Evolutionary conservation across 2,329 filamentous ascomycete species (phyloP).

Genomic region (Ophiostoma novo-ulmi): DNA sequence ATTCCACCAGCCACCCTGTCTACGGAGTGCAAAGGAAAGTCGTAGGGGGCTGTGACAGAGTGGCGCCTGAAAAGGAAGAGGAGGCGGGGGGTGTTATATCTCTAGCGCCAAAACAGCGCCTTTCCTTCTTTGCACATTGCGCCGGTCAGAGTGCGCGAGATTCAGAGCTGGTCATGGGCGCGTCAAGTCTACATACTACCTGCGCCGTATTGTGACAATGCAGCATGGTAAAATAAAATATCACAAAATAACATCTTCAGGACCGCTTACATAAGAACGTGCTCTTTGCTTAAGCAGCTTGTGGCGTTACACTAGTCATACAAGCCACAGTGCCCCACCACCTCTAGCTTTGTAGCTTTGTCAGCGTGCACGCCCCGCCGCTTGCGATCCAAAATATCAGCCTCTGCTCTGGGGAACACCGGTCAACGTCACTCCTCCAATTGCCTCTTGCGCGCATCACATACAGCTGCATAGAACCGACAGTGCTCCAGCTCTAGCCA

Average conservation of each 20-base stretch:
- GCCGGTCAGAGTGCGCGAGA: conserved; percentile 14
- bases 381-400: conserved; percentile 5
- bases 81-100: conserved; percentile 21
- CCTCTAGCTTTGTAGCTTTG: not conserved
- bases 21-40: not conserved
- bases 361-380: conserved; percentile 10
- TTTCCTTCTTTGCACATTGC: conserved; percentile 25
- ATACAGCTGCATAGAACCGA: not conserved
- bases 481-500: not conserved
- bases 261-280: not conserved
- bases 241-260: no score
- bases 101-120: conserved; percentile 20
- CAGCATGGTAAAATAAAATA: not conserved
- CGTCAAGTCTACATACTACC: not conserved
- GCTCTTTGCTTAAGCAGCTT: not conserved
- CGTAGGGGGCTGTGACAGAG: conserved; percentile 16
- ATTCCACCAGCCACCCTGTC: no score
- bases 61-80: conserved; percentile 11
- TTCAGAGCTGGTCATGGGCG: not conserved
- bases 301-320: not conserved
- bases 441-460: conserved; percentile 4
- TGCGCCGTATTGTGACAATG: not conserved
- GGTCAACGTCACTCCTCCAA: not conserved
- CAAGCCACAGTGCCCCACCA: conserved; percentile 6
- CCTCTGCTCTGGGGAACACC: not conserved